A percentile compares a stretch with the other conserved stretches of the same genome.
Conservation (phyloP, 2,329 filamentous ascomycete species). For the Cryphonectria naterciae region DNA sequence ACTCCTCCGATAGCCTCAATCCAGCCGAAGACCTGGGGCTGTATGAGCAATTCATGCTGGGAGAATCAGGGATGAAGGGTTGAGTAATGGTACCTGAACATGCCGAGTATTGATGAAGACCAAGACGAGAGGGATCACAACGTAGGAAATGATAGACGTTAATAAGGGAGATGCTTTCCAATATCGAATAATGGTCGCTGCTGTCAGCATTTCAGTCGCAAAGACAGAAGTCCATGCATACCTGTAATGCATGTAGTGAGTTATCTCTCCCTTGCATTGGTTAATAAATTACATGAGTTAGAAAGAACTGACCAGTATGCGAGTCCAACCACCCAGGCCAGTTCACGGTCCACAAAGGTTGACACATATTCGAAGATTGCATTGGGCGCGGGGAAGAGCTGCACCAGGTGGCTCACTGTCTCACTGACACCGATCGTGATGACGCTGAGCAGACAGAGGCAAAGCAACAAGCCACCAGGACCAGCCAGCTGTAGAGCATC, state of each 20-base stretch:
- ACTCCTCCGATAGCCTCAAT: constrained; percentile 33
- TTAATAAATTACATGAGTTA: background rate
- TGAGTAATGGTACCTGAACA: constrained; percentile 15
- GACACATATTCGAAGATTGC: constrained; percentile 32
- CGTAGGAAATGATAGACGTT: constrained; percentile 22
- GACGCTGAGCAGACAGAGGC: constrained; percentile 27
- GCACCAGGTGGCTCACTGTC: constrained; percentile 31
- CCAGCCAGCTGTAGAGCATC: constrained; percentile 29
- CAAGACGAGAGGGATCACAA: constrained; percentile 11
- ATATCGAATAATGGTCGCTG: constrained; percentile 22
- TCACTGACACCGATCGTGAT: constrained; percentile 30
- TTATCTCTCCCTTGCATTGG: background rate
- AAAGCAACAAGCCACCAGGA: constrained; percentile 27
- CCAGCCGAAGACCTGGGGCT: constrained; percentile 32
- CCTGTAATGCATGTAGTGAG: constrained; percentile 1
- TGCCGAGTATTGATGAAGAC: constrained; percentile 27
- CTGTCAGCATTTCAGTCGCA: constrained; percentile 28
- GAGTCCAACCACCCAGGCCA: constrained; percentile 31
- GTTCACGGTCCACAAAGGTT: constrained; percentile 31
- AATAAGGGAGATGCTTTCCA: constrained; percentile 17
- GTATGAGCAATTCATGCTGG: background rate
- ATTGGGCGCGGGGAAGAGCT: constrained; percentile 31
- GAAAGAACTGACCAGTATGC: constrained; percentile 28
- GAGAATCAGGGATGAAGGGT: no score
- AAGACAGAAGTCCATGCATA: constrained; percentile 24